Percentiles rank a stretch among this genome's conserved stretches.
Evolutionary conservation across 352 stramenopile genomes (phyloP).

Genomic region (Pythium myriotylum): DNA sequence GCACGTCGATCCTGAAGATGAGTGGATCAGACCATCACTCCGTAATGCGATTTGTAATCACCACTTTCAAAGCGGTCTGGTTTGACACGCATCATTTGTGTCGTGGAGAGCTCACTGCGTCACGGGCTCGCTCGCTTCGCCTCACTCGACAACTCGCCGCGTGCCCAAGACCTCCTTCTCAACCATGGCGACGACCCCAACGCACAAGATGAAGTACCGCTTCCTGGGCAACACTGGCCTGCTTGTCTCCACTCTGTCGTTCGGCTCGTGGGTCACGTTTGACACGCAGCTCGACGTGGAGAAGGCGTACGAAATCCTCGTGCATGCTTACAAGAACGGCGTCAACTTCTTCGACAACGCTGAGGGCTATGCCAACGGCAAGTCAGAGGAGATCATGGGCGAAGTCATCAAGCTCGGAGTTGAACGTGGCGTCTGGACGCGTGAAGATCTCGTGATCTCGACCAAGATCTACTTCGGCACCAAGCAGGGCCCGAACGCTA

Average conservation of each 20-base stretch:
- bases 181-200: background rate
- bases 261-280: constrained; percentile 51
- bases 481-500: constrained; percentile 34
- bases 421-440: constrained; percentile 36
- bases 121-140: background rate
- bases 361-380: constrained; percentile 46
- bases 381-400: constrained; percentile 52
- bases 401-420: constrained; percentile 51
- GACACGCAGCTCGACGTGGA: constrained; percentile 46
- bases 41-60: constrained; percentile 1
- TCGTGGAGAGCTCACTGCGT: background rate
- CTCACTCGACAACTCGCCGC: constrained; percentile 1
- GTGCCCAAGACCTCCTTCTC: background rate
- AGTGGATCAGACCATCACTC: constrained; percentile 4
- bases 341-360: constrained; percentile 74
- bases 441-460: constrained; percentile 43
- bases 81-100: constrained; percentile 7
- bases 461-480: constrained; percentile 47
- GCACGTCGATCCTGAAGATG: background rate
- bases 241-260: constrained; percentile 50
- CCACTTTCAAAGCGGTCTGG: background rate
- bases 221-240: constrained; percentile 52
- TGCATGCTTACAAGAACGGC: constrained; percentile 54
- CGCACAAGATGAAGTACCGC: constrained; percentile 56
- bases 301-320: constrained; percentile 54